Base-by-base conservation (phyloP, 2,329 filamentous ascomycete species). In the Harringtonia aguacate region DNA sequence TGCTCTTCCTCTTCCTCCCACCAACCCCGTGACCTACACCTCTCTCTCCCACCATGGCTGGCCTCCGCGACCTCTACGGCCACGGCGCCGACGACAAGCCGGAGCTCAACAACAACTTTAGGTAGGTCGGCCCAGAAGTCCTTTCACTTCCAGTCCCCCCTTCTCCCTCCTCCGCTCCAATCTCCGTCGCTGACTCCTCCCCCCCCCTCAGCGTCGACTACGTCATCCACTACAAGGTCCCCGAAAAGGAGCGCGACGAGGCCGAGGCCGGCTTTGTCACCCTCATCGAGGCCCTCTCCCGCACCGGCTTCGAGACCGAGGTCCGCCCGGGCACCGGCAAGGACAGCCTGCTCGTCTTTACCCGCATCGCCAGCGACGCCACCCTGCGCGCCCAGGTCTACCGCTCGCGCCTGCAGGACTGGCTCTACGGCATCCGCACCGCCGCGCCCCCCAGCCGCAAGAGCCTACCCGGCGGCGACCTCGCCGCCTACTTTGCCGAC, bases 321-420 rank as follows among this genome's bases (percentile, higher is more conserved):
- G 89, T 95, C 41, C 84, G 92, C 50, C 79, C 81, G 55, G 88
- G 87, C 45, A 40, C 39, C 38, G 79, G 84, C 52, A 75, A 79
- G 24, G 71, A 77, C 45, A 86, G 86, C 4, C 68, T 97, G 33
- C 72, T 97, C 39, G 66, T 97, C 53, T 95, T 95, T 59, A 74
- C 89, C 57, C 84, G 82, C 57, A 77, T 94, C 35, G 80, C 83
- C 30, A 88, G 86, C 20, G 73, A 83, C 49, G 72, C 79, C 53
- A 77, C 88, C 50, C 72, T 98, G 47, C 77, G 76, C 47, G 79
- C 81, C 51, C 86, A 94, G 56, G 76, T 95, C 40, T 94, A 95
- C 62, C 79, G 87, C 51, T 86, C 85, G 45, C 79, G 92, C 51
- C 81, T 95, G 17, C 85, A 88, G 58, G 92, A 97, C 64, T 98